These are phyloP conservation scores for Xylaria longipes DNA, from an alignment of 495 filamentous ascomycete species.

Conservation along the genomic window DNA sequence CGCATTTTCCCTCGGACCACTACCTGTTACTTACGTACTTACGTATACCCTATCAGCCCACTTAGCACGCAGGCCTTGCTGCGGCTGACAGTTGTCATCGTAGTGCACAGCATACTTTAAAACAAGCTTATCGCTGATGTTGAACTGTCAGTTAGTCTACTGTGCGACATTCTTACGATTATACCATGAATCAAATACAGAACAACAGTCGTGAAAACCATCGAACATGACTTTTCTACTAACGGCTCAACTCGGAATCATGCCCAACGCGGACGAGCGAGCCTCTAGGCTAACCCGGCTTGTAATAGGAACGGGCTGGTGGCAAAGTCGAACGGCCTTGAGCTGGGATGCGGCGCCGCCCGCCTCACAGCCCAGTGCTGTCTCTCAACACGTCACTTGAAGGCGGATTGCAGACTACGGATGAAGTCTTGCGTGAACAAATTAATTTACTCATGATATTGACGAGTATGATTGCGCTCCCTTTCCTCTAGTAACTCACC, in stretches of 20 bases:
- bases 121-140: not conserved
- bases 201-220: not conserved
- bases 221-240: not conserved
- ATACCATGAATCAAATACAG: not conserved
- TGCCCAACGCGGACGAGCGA: not conserved
- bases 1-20: slow-evolving; percentile 19
- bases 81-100: not conserved
- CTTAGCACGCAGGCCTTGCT: not conserved
- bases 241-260: not conserved
- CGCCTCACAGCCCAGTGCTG: not conserved
- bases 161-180: not conserved
- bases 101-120: not conserved
- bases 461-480: too few relatives aligned
- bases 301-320: not conserved
- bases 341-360: not conserved
- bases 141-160: not conserved
- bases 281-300: not conserved
- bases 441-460: too few relatives aligned
- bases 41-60: not conserved
- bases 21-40: too few relatives aligned
- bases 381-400: not conserved
- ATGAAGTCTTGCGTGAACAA: too few relatives aligned
- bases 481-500: too few relatives aligned
- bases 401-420: too few relatives aligned
- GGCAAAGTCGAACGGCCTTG: not conserved